Base-by-base conservation (phyloP, 2,329 filamentous ascomycete species). In the Ceratocystis ficicola region DNA sequence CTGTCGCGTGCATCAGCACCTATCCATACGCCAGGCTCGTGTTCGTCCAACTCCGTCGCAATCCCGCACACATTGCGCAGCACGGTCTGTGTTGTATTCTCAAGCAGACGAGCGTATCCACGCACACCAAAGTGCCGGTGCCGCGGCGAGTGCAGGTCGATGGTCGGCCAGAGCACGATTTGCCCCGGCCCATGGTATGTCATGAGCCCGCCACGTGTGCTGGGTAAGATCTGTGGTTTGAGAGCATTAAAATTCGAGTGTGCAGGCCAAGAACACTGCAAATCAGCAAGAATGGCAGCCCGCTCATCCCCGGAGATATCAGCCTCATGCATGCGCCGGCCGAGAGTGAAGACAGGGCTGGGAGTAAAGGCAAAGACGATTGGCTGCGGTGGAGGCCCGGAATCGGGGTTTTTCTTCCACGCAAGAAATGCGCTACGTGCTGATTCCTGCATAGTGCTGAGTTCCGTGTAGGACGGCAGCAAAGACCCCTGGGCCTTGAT, bases 131-230 rank as follows among this genome's bases (percentile, higher is more conserved):
- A 78, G 59, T 72, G 77, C 0, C 77, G 76, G 69, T 90, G 82
- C 10, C 75, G 69, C 0, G 74, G 72, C 5, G 82, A 80, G 65
- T 83, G 84, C 66, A 97, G 81, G 74, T 96, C 90, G n/a, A 95
- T 74, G 63, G 96, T 84, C 2, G 93, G 90, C 79, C 95, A 99
- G n/a, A 92, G 84, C 44, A 96, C 89, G 62, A 95, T 77, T 74
- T 99, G 94, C 0, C 93, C 93, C 0, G 93, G 94, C 0, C 93
- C 94, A 74, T 99, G 94, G 77, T 96, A 97, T 2, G 94, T 97
- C 0, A 90, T 92, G 70, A 95, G 85, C 0, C 94, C 94, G 68
- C 94, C 94, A 65, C 94, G 86, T n/a, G 85, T 82, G 15, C 89
- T 87, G 71, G 86, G 81, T 55, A 83, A 75, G 70, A 94, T 84